Conservation (phyloP, 495 filamentous ascomycete genomes). For the Penicillium salamii region DNA sequence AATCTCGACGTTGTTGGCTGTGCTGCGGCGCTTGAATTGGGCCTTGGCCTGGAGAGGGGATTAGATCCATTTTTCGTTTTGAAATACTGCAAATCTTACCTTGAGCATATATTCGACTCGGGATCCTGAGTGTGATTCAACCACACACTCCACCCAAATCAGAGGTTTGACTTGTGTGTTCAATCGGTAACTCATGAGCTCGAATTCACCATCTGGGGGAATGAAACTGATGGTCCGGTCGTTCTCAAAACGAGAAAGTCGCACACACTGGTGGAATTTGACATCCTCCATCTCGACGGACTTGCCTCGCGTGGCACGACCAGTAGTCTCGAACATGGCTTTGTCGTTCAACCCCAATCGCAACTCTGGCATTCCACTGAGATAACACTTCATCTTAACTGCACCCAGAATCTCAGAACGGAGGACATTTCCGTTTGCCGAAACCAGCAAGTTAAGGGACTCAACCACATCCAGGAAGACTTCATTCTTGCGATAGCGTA, state of each 20-base stretch:
- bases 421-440: conserved; percentile 90
- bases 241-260: conserved; percentile 94
- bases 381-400: conserved; percentile 99
- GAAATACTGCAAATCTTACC: conserved; percentile 32
- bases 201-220: conserved; percentile 96
- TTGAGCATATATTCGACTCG: conserved; percentile 99
- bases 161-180: conserved; percentile 98
- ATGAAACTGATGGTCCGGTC: conserved; percentile 99
- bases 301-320: conserved; percentile 90
- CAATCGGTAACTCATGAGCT: conserved; percentile 98
- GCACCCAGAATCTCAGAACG: conserved; percentile 96
- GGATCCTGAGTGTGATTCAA: conserved; percentile 90
- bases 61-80: background rate
- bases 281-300: conserved; percentile 99
- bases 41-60: conserved; percentile 65
- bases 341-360: conserved; percentile 97
- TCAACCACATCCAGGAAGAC: conserved; percentile 98
- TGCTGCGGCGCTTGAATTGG: conserved; percentile 96
- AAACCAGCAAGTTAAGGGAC: conserved; percentile 93
- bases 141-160: conserved; percentile 98
- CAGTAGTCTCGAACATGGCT: conserved; percentile 99
- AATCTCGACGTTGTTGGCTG: conserved; percentile 99
- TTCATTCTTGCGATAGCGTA: conserved; percentile 98
- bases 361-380: conserved; percentile 97
- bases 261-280: conserved; percentile 99